Base-by-base conservation (phyloP, 2,329 filamentous ascomycete genomes). In the Chaetomium olivaceum region DNA sequence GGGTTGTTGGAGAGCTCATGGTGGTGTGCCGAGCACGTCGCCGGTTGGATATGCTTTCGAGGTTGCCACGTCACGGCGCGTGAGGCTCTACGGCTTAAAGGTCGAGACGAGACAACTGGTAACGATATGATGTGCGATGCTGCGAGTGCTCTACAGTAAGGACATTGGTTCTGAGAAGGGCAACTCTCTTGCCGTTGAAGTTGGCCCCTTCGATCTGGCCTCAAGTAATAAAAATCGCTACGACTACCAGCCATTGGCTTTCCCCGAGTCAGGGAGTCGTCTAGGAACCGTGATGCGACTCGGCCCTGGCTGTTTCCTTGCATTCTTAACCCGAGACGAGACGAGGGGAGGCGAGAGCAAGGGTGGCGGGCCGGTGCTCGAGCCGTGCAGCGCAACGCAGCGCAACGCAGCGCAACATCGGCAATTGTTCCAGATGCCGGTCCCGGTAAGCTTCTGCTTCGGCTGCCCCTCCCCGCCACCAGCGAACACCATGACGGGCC, bases 1-100 rank as follows among this genome's bases (percentile, higher is more conserved):
- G 68, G 51, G 62, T 66, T 57, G 57, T 65, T 36, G 71, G 70
- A 25, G 74, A 74, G 14, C 68, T 67, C 75, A 76, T 75, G 39
- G 77, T 21, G 43, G 43, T 48, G 19, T 23, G 8, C n/a, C 46
- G n/a, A 2, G 19, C n/a, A 2, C 46, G 46, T 48, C 46, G 46
- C 46, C 46, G 2, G 8, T 23, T 6, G 46, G 46, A 23, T 48
- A 7, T 48, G 21, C n/a, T n/a, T 21, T 23, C 19, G 7, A 23
- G 46, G 19, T 19, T 23, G 39, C 16, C 16, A 19, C 39, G 39
- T n/a, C n/a, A n/a, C 39, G 5, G 39, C 16, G 6, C 16, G 39
- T 19, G 39, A n/a, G 16, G 16, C 16, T 43, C 16, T 43, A 19
- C 39, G 16, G 16, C 16, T 43, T 43, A 16, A 19, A 19, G 39